These are phyloP conservation scores for Backusella macrospora DNA, from an alignment of 192 early-diverging fungal genomes.

Conservation along the genomic window DNA sequence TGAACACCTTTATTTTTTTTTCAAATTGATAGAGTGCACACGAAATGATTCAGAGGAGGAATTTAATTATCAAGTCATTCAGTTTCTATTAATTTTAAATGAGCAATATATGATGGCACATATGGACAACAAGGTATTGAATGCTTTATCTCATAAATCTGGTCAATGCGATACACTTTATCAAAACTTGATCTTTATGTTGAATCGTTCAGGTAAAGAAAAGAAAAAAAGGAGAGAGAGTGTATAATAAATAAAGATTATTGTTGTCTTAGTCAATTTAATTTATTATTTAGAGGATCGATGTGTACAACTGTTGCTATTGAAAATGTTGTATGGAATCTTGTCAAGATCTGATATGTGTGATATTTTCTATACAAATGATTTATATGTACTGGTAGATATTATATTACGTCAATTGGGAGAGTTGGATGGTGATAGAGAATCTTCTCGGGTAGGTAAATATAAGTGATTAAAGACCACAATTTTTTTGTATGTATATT, in stretches of 20 bases:
- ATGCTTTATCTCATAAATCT: not conserved
- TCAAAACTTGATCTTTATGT: constrained; percentile 85
- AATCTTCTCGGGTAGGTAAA: constrained; percentile 74
- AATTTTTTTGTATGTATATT: not conserved
- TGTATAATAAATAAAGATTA: constrained; percentile 40
- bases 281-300: constrained; percentile 48
- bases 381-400: constrained; percentile 84
- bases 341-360: constrained; percentile 62
- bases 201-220: constrained; percentile 53
- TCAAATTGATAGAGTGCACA: not conserved
- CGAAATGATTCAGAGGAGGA: constrained; percentile 8
- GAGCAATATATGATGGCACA: constrained; percentile 7
- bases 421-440: not conserved
- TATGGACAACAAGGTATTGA: constrained; percentile 3
- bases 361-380: constrained; percentile 89
- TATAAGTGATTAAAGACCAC: not conserved
- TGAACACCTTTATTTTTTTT: not conserved
- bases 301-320: constrained; percentile 55
- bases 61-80: constrained; percentile 1
- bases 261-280: not conserved
- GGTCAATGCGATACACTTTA: constrained; percentile 60
- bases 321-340: constrained; percentile 73
- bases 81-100: not conserved
- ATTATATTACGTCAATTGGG: constrained; percentile 48
- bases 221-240: constrained; percentile 44